Evolutionary conservation across 768 basidiomycete genomes (phyloP).

Genomic region (Boletus coccyginus): DNA sequence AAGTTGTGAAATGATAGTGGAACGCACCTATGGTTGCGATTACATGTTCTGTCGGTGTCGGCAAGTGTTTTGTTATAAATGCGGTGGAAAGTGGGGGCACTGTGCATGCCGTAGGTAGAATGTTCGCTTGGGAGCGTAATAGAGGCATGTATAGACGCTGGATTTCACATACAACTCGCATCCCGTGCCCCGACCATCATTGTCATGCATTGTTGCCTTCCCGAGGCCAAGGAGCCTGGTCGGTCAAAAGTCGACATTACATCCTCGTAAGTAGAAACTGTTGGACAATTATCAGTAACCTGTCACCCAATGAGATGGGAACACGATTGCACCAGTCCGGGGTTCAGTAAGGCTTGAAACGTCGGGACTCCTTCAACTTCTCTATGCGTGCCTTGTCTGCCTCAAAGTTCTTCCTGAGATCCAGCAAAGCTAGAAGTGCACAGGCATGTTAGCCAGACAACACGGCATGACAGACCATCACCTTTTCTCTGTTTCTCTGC

Average conservation of each 20-base stretch:
- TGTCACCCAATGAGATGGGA: neutral
- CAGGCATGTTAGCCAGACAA: neutral
- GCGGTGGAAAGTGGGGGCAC: slow-evolving; percentile 9
- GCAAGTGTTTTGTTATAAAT: slow-evolving; percentile 21
- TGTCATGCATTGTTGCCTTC: too few species aligned
- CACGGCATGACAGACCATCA: slow-evolving; percentile 29
- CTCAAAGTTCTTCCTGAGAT: slow-evolving; percentile 78
- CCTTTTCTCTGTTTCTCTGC: slow-evolving; percentile 86
- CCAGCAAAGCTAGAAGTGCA: slow-evolving; percentile 44
- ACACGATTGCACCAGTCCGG: neutral
- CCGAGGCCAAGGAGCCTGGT: neutral
- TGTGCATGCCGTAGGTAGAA: slow-evolving; percentile 5
- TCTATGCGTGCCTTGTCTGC: slow-evolving; percentile 67
- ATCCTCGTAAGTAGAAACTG: neutral
- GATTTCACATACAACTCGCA: neutral
- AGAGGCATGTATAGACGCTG: neutral
- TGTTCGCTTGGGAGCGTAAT: neutral
- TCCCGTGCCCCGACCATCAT: neutral
- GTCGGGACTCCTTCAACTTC: slow-evolving; percentile 59
- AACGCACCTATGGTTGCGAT: slow-evolving; percentile 51
- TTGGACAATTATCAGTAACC: neutral
- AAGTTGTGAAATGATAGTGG: slow-evolving; percentile 51
- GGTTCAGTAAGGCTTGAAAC: slow-evolving; percentile 83
- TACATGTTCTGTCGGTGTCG: slow-evolving; percentile 58
- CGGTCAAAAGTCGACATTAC: neutral